These are phyloP conservation scores for Quercus phellos DNA, from an alignment of 331 rosid species.

Conservation along the genomic window DNA sequence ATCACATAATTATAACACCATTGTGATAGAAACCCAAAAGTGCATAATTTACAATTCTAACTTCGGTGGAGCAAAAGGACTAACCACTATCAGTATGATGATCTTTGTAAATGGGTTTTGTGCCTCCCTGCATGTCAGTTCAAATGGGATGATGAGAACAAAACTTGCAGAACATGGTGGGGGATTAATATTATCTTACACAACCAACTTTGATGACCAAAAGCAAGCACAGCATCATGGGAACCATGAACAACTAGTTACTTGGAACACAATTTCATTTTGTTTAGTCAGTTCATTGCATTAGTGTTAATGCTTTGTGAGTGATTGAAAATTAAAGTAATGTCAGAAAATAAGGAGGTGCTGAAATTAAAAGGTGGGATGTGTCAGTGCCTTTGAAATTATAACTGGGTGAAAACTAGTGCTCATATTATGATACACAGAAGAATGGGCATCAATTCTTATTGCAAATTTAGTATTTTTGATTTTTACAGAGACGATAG, in stretches of 20 bases:
- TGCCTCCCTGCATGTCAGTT: conserved; percentile 30
- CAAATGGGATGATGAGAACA: conserved; percentile 4
- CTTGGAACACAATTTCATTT: not conserved
- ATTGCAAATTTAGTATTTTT: not conserved
- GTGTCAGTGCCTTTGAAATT: not conserved
- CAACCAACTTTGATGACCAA: not conserved
- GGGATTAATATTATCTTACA: not conserved
- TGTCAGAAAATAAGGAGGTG: too few species aligned
- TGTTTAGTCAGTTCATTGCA: not conserved
- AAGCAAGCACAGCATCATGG: not conserved
- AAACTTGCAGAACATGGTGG: not conserved
- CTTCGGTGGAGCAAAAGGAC: not conserved
- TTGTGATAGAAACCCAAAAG: not conserved
- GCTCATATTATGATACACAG: not conserved
- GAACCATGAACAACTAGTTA: too few species aligned
- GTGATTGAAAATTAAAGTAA: not conserved
- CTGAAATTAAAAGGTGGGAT: too few species aligned
- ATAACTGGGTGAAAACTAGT: not conserved
- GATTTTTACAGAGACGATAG: too few species aligned
- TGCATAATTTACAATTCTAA: not conserved
- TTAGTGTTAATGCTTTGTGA: not conserved
- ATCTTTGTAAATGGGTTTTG: conserved; percentile 15
- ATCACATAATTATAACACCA: not conserved
- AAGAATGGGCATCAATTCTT: not conserved
- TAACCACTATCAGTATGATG: conserved; percentile 23